These are phyloP conservation scores for Rosellinia necatrix DNA, from an alignment of 2,329 filamentous ascomycete genomes.

Conservation along the genomic window DNA sequence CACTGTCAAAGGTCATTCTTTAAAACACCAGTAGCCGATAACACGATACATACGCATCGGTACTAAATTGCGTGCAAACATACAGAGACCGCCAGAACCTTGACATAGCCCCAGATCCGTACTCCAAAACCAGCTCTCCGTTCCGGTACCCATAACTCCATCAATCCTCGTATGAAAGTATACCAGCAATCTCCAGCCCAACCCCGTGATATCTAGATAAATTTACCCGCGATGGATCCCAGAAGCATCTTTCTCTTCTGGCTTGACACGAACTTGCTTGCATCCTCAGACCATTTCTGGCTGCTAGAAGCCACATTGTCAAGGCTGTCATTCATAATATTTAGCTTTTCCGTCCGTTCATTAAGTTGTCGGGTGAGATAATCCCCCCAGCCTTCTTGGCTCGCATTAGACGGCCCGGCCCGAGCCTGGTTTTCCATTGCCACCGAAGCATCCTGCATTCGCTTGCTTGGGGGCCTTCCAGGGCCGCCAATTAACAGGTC, in stretches of 20 bases:
- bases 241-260: conserved; percentile 87
- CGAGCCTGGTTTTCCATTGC: conserved; percentile 70
- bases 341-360: conserved; percentile 86
- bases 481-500: conserved; percentile 89
- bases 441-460: conserved; percentile 80
- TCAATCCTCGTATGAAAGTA: neutral
- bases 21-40: too few relatives aligned
- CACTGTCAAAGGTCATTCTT: too few relatives aligned
- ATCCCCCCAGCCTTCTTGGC: conserved; percentile 70
- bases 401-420: conserved; percentile 41
- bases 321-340: conserved; percentile 82
- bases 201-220: conserved; percentile 38
- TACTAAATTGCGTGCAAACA: too few relatives aligned
- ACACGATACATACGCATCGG: too few relatives aligned
- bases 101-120: neutral
- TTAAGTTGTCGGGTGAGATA: conserved; percentile 88
- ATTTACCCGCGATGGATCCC: conserved; percentile 68
- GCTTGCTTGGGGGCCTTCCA: conserved; percentile 84
- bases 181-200: neutral
- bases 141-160: neutral
- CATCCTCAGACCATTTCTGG: conserved; percentile 83
- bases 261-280: conserved; percentile 81
- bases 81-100: too few relatives aligned
- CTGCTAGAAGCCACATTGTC: conserved; percentile 81
- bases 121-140: neutral